Evolutionary conservation across 129 eudicot genomes (phyloP), one percentile per base, ranked within the genome.

Genomic region (Flaveria brownii): DNA sequence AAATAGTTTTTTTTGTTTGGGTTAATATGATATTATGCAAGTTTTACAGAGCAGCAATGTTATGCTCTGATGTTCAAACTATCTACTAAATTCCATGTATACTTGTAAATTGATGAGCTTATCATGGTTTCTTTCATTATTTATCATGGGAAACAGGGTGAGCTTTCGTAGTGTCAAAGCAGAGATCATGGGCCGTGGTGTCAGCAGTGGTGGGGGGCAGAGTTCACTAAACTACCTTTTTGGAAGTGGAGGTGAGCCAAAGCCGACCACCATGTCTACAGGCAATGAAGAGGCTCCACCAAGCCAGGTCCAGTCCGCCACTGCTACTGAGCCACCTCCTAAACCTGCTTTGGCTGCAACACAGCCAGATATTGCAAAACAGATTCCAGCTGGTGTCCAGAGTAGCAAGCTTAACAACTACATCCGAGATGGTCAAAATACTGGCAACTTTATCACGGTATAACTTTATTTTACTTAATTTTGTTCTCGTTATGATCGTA

Each of bases 151-250:
- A 63, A 64, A 65, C 81, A 77, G 61, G 71, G 14, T 56, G 26
- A 56, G 62, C 62, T 75, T 68, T 33, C 46, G 70, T 55, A 68
- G 70, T 6, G 66, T 60, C 42, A 61, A 61, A 61, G 42, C 41
- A 55, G 62, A 60, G 41, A 65, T 81, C 74, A 90, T 87, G 96
- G 96, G 96, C 36, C 92, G 96, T 74, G 96, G 96, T 73, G 92
- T 87, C 65, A 90, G 96, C 84, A 84, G 88, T 63, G 92, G 96
- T 46, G 96, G 96, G 18, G 68, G 68, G 14, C 68, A 61, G 41
- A 61, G 68, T 5, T 61, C 68, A 13, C 68, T 61, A 61, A 85
- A 88, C 72, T 90, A 90, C 85, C 88, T 90, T 55, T 90, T 90
- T 78, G 92, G 92, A 82, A 82, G 87, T 12, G 89, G 86, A 33